Evolutionary conservation across 164 flowering plant genomes (phyloP).

Genomic region (Malania oleifera): DNA sequence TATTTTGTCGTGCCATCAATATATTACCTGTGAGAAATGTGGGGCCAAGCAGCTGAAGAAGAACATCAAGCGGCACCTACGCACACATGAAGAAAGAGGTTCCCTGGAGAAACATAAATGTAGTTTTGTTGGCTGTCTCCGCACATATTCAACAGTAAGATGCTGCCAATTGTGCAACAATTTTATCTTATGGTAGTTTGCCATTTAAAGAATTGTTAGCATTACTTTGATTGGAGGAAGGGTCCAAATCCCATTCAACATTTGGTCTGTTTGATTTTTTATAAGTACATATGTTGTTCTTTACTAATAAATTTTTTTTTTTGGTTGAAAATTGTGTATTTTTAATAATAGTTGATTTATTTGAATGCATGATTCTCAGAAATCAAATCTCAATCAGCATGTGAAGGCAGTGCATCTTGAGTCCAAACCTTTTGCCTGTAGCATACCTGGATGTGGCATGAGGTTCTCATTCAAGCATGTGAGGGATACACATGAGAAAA

Average conservation of each 20-base stretch:
- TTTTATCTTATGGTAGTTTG: background rate
- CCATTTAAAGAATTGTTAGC: background rate
- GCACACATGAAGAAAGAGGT: conserved; percentile 34
- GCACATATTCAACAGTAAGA: conserved; percentile 68
- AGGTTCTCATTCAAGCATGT: conserved; percentile 72
- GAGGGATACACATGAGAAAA: conserved; percentile 76
- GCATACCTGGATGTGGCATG: conserved; percentile 58
- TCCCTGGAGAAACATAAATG: conserved; percentile 45
- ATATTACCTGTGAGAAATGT: conserved; percentile 65
- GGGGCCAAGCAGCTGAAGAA: conserved; percentile 68
- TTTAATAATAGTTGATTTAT: background rate
- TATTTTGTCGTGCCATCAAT: conserved; percentile 45
- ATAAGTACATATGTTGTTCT: too few species aligned
- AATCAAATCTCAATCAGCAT: conserved; percentile 71
- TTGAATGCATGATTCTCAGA: conserved; percentile 32
- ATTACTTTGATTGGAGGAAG: background rate
- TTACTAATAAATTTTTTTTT: too few species aligned
- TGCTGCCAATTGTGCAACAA: background rate
- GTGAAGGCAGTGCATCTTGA: conserved; percentile 68
- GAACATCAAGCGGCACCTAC: conserved; percentile 66
- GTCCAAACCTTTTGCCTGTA: conserved; percentile 51
- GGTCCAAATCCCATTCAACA: background rate
- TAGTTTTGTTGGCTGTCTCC: conserved; percentile 41
- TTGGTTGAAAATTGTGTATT: too few species aligned
- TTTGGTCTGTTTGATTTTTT: too few species aligned